Percentiles rank a stretch among this genome's conserved stretches.
These are phyloP conservation scores for Hypoxylon sp. DNA, from an alignment of 2,329 filamentous ascomycete species.

Conservation along the genomic window DNA sequence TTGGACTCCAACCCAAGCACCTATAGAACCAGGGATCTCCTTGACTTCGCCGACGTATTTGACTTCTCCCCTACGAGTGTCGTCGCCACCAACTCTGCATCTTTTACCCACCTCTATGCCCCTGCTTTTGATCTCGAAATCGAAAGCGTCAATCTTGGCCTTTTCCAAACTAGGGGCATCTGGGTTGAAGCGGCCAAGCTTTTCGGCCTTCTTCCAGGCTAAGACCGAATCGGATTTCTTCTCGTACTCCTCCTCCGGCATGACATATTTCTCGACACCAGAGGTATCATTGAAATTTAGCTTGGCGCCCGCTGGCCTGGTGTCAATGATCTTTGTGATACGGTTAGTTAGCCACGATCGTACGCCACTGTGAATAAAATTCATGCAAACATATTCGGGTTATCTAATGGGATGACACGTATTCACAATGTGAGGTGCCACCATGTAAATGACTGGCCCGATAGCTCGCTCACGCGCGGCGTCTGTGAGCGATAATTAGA, in stretches of 20 bases:
- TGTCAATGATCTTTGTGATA: conserved; percentile 78
- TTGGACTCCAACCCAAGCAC: conserved; percentile 80
- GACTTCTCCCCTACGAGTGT: conserved; percentile 78
- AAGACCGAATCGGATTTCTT: conserved; percentile 89
- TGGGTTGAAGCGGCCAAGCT: conserved; percentile 96
- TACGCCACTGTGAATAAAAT: conserved; percentile 18
- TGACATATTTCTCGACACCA: conserved; percentile 88
- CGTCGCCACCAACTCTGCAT: conserved; percentile 77
- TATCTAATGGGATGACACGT: conserved; percentile 32
- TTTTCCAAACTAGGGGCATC: conserved; percentile 81
- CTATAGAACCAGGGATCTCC: conserved; percentile 77
- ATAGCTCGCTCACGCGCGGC: conserved; percentile 12
- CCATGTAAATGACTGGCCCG: conserved; percentile 19
- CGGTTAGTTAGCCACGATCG: conserved; percentile 45
- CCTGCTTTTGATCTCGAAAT: conserved; percentile 78
- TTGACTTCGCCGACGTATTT: conserved; percentile 80
- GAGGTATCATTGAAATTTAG: conserved; percentile 87
- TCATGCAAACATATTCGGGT: conserved; percentile 17
- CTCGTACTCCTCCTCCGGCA: conserved; percentile 90
- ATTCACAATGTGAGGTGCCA: conserved; percentile 16
- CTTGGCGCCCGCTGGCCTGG: conserved; percentile 80
- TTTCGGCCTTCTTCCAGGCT: conserved; percentile 95
- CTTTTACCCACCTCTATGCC: conserved; percentile 75
- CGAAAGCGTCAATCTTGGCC: conserved; percentile 77
- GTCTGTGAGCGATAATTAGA: conserved; percentile 22